Conservation (phyloP, 2,329 filamentous ascomycete species). For the Microcera coccophila region DNA sequence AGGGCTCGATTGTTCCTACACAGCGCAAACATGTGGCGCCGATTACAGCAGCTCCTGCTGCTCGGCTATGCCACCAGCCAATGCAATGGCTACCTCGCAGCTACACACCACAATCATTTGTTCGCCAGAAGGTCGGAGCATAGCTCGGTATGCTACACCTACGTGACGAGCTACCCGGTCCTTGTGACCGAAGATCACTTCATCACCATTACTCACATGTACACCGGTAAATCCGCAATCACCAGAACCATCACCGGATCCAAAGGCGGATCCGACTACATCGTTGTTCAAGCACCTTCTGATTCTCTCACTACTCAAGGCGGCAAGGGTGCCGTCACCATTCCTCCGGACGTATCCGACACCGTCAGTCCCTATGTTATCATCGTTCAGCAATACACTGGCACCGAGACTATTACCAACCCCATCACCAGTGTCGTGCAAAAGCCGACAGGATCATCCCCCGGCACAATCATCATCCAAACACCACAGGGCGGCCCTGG, state of each 20-base stretch:
- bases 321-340: constrained; percentile 6
- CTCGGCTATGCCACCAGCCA: background rate
- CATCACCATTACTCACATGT: constrained; percentile 19
- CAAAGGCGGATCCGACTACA: constrained; percentile 15
- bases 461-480: constrained; percentile 20
- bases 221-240: constrained; percentile 16
- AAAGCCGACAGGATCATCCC: constrained; percentile 8
- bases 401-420: constrained; percentile 10
- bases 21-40: background rate
- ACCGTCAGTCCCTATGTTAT: constrained; percentile 14
- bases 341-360: constrained; percentile 14
- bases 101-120: constrained; percentile 20
- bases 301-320: constrained; percentile 11
- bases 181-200: constrained; percentile 17
- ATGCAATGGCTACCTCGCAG: constrained; percentile 9
- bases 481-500: constrained; percentile 5
- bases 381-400: constrained; percentile 18
- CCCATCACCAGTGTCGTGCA: constrained; percentile 15
- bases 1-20: background rate
- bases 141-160: constrained; percentile 24
- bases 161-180: constrained; percentile 24
- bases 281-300: constrained; percentile 17
- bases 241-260: constrained; percentile 19
- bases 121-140: constrained; percentile 19
- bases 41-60: background rate